Evolutionary conservation across 257 asterid genomes (phyloP).

Genomic region (Fraxinus pennsylvanica): DNA sequence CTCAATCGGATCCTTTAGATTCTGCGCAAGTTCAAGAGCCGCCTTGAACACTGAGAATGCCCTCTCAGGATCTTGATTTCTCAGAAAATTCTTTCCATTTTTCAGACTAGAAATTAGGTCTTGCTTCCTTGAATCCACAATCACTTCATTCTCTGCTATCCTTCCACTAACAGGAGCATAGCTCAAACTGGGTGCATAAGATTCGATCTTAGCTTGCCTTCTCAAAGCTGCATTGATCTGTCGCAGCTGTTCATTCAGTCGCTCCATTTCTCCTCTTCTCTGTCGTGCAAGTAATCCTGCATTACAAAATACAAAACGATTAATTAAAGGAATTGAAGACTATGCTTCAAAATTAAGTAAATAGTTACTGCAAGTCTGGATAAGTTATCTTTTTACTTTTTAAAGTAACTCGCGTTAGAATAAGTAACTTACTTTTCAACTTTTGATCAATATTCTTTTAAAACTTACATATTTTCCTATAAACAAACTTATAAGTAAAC

Average conservation of each 20-base stretch:
- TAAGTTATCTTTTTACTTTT: background rate
- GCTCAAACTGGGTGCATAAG: slow-evolving; percentile 94
- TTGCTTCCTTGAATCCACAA: slow-evolving; percentile 80
- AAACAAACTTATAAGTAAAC: background rate
- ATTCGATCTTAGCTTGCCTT: slow-evolving; percentile 96
- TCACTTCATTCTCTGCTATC: slow-evolving; percentile 75
- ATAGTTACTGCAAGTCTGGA: background rate
- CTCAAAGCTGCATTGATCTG: slow-evolving; percentile 89
- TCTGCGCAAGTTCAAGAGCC: slow-evolving; percentile 85
- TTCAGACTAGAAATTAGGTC: slow-evolving; percentile 71
- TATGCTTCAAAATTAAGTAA: background rate
- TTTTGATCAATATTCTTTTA: background rate
- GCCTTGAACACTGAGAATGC: slow-evolving; percentile 80
- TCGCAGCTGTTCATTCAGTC: slow-evolving; percentile 90
- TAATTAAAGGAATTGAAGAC: slow-evolving; percentile 6
- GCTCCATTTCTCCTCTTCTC: slow-evolving; percentile 80
- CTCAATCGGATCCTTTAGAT: slow-evolving; percentile 73
- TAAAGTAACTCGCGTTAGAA: background rate
- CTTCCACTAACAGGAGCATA: slow-evolving; percentile 85
- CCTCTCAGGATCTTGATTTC: slow-evolving; percentile 83
- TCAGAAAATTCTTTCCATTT: slow-evolving; percentile 77
- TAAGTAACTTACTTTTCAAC: background rate
- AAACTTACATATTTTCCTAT: background rate
- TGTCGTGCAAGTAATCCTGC: slow-evolving; percentile 93
- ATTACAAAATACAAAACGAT: background rate